Percentiles rank a stretch among this genome's conserved stretches.
These are phyloP conservation scores for Ceratocystis smalleyi DNA, from an alignment of 2,329 filamentous ascomycete species.

Conservation along the genomic window DNA sequence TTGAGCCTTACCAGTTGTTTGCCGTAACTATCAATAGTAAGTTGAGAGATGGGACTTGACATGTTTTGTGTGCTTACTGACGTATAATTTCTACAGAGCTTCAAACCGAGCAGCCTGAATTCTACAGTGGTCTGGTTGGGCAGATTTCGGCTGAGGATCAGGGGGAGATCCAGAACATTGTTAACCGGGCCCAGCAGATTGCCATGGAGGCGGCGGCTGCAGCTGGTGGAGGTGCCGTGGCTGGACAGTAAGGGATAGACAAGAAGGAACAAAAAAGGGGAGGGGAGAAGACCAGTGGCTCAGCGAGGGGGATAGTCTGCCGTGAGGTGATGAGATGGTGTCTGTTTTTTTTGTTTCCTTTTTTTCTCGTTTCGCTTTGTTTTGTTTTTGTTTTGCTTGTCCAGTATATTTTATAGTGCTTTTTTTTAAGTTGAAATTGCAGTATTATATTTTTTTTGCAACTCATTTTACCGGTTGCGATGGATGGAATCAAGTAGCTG, in stretches of 20 bases:
- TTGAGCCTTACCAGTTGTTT: slow-evolving; percentile 89
- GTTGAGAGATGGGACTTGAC: slow-evolving; percentile 25
- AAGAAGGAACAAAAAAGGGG: background rate
- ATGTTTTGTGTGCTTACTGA: background rate
- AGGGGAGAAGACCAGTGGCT: background rate
- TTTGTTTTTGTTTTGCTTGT: too few species aligned
- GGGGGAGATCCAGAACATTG: slow-evolving; percentile 59
- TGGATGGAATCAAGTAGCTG: too few species aligned
- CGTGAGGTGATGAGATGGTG: too few species aligned
- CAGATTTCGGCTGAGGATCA: slow-evolving; percentile 70
- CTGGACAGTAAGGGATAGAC: background rate
- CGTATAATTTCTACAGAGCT: slow-evolving; percentile 40
- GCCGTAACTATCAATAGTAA: slow-evolving; percentile 66
- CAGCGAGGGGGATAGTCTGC: too few species aligned
- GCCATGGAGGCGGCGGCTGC: slow-evolving; percentile 25
- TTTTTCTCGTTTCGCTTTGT: too few species aligned
- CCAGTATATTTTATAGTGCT: too few species aligned
- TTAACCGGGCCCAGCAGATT: slow-evolving; percentile 43
- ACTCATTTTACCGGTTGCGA: too few species aligned
- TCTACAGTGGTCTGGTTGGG: slow-evolving; percentile 67
- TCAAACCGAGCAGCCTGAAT: slow-evolving; percentile 78
- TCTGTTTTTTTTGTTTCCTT: too few species aligned
- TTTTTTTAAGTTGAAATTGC: too few species aligned
- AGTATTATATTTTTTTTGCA: too few species aligned
- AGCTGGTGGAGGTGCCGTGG: slow-evolving; percentile 18